phyloP scores from a whole-genome alignment of 768 basidiomycete genomes.

The Lactifluus rugatus region DNA sequence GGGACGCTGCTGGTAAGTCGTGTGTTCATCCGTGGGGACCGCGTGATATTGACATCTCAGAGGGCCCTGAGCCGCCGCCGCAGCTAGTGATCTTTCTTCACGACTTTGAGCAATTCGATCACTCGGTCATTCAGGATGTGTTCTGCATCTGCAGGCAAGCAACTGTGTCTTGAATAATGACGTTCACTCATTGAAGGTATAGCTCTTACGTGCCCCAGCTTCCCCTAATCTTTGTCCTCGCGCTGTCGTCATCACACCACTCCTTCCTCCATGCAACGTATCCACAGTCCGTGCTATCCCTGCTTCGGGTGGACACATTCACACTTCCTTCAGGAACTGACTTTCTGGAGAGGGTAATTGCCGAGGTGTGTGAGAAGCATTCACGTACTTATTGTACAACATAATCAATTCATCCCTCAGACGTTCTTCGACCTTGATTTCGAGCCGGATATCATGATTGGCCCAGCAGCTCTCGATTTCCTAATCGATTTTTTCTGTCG shows the following conservation, averaged over 20 bases:
- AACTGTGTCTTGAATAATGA: background rate
- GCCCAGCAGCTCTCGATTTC: slow-evolving; percentile 46
- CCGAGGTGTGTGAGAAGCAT: slow-evolving; percentile 34
- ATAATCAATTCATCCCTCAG: slow-evolving; percentile 24
- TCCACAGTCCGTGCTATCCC: slow-evolving; percentile 46
- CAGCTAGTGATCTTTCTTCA: slow-evolving; percentile 55
- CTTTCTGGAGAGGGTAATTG: slow-evolving; percentile 45
- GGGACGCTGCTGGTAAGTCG: slow-evolving; percentile 19
- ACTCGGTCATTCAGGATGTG: slow-evolving; percentile 52
- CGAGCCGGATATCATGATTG: slow-evolving; percentile 51
- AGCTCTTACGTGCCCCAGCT: slow-evolving; percentile 46
- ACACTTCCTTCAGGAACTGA: slow-evolving; percentile 38
- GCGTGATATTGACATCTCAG: slow-evolving; percentile 15
- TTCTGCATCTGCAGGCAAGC: slow-evolving; percentile 61
- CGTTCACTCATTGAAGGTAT: background rate
- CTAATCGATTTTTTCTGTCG: slow-evolving; percentile 49
- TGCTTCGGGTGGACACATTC: slow-evolving; percentile 45
- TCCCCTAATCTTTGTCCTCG: slow-evolving; percentile 57
- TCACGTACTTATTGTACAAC: background rate
- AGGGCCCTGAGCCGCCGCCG: slow-evolving; percentile 19
- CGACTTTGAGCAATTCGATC: slow-evolving; percentile 67
- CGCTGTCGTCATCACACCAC: slow-evolving; percentile 45
- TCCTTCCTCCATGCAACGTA: slow-evolving; percentile 51
- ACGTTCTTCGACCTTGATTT: slow-evolving; percentile 58
- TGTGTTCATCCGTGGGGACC: background rate